Conservation (phyloP, 768 basidiomycete genomes). For the Mycena galopus region DNA sequence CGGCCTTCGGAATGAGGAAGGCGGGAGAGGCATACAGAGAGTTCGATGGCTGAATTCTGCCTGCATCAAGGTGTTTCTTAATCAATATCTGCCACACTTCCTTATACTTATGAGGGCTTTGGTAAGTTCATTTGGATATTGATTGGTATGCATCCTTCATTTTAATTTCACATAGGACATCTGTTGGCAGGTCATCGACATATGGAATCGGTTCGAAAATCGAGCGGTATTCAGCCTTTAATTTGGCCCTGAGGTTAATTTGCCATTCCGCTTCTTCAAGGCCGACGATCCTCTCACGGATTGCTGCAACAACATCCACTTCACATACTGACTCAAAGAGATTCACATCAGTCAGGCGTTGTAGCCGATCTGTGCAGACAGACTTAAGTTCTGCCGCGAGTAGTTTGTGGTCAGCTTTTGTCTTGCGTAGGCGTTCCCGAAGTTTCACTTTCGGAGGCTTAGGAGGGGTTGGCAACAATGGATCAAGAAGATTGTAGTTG, state of each 20-base stretch:
- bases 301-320: too few relatives aligned
- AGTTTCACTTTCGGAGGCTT: not conserved
- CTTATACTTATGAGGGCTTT: conserved; percentile 44
- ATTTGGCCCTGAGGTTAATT: too few relatives aligned
- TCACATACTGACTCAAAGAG: not conserved
- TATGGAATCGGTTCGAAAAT: conserved; percentile 33
- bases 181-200: conserved; percentile 27
- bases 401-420: not conserved
- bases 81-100: too few relatives aligned
- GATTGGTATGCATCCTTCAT: conserved; percentile 32
- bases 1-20: conserved; percentile 44
- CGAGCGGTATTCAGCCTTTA: not conserved
- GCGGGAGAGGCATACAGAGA: conserved; percentile 46
- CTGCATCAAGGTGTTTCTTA: conserved; percentile 48
- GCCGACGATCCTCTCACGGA: too few relatives aligned
- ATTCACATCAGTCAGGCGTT: not conserved
- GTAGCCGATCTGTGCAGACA: not conserved
- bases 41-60: conserved; percentile 43
- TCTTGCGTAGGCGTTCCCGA: not conserved
- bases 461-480: not conserved
- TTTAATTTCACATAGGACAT: conserved; percentile 33
- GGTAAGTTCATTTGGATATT: conserved; percentile 30
- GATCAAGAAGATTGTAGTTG: not conserved
- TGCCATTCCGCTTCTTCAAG: too few relatives aligned
- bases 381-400: not conserved